Percentiles rank a stretch among this genome's conserved stretches.
Evolutionary conservation across 495 filamentous ascomycete species (phyloP).

Genomic region (Penicillium soppii): DNA sequence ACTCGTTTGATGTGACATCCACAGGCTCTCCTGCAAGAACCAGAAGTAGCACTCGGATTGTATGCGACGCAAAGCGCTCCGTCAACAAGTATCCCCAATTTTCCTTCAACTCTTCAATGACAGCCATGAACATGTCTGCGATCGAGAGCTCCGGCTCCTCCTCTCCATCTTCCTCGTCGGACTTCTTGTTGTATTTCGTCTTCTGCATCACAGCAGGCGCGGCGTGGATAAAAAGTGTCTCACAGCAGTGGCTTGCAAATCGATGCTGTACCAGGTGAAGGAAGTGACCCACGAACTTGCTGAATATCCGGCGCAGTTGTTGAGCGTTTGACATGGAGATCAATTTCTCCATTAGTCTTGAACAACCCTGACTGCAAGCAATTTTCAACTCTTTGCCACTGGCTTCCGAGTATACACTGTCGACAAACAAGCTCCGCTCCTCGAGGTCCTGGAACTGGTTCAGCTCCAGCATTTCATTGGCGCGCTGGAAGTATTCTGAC

Average conservation of each 20-base stretch:
- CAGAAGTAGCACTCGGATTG: constrained; percentile 77
- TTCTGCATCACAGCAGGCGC: constrained; percentile 72
- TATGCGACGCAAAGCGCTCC: constrained; percentile 88
- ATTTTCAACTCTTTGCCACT: constrained; percentile 92
- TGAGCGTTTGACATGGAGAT: constrained; percentile 74
- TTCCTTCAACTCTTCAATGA: constrained; percentile 79
- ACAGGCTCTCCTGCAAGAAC: constrained; percentile 82
- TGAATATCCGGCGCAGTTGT: constrained; percentile 84
- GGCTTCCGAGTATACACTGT: constrained; percentile 83
- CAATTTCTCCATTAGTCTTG: constrained; percentile 85
- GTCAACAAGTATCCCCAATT: constrained; percentile 82
- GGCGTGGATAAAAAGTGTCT: constrained; percentile 82
- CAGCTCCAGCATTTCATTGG: constrained; percentile 82
- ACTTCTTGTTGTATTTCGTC: constrained; percentile 45
- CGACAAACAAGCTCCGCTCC: constrained; percentile 76
- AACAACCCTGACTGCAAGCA: constrained; percentile 92
- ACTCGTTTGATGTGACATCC: constrained; percentile 59
- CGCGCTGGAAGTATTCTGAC: constrained; percentile 89
- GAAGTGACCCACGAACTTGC: constrained; percentile 84
- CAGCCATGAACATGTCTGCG: constrained; percentile 80
- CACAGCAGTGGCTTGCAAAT: constrained; percentile 95
- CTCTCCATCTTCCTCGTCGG: constrained; percentile 31
- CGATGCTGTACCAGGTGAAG: constrained; percentile 86
- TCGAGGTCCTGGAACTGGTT: constrained; percentile 80
- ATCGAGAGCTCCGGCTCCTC: constrained; percentile 56